A percentile compares a stretch with the other conserved stretches of the same genome.
phyloP scores from a whole-genome alignment of 1,284 basidiomycete species.

The Pterula multifida region DNA sequence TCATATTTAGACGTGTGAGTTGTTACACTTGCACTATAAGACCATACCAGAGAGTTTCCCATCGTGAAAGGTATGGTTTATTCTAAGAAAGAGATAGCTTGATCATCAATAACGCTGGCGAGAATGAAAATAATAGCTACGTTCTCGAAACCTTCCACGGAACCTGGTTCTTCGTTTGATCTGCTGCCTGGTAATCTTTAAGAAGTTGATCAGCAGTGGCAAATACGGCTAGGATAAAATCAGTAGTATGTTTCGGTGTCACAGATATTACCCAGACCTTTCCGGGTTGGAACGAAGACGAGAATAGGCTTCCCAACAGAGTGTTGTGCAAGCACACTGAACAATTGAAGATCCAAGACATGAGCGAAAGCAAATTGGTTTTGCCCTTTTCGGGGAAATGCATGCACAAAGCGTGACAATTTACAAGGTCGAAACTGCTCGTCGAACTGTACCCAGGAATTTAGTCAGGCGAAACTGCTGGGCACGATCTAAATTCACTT shows the following conservation, averaged over 20 bases:
- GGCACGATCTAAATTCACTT: constrained; percentile 35
- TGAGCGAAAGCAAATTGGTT: constrained; percentile 78
- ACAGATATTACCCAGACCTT: constrained; percentile 35
- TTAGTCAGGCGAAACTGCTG: too few species aligned
- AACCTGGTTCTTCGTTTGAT: constrained; percentile 33
- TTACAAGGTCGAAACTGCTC: constrained; percentile 85
- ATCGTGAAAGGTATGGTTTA: constrained; percentile 45
- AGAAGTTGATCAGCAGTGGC: constrained; percentile 63
- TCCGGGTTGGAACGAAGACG: constrained; percentile 80
- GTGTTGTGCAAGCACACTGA: constrained; percentile 55
- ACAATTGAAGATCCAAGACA: constrained; percentile 67
- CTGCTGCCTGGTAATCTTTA: constrained; percentile 55
- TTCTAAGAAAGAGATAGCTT: constrained; percentile 21
- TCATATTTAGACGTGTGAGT: constrained; percentile 4
- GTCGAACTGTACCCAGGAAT: constrained; percentile 87
- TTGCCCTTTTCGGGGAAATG: constrained; percentile 41
- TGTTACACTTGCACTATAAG: constrained; percentile 2
- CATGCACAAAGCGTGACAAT: constrained; percentile 60
- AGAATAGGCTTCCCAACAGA: constrained; percentile 70
- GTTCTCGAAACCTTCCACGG: constrained; percentile 45
- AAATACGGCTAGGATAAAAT: constrained; percentile 38
- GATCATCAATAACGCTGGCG: constrained; percentile 8
- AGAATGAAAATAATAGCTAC: constrained; percentile 27
- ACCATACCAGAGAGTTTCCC: constrained; percentile 45
- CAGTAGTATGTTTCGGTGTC: neutral